Evolutionary conservation across 2,329 filamentous ascomycete species (phyloP).

Genomic region (Thelonectria olida): DNA sequence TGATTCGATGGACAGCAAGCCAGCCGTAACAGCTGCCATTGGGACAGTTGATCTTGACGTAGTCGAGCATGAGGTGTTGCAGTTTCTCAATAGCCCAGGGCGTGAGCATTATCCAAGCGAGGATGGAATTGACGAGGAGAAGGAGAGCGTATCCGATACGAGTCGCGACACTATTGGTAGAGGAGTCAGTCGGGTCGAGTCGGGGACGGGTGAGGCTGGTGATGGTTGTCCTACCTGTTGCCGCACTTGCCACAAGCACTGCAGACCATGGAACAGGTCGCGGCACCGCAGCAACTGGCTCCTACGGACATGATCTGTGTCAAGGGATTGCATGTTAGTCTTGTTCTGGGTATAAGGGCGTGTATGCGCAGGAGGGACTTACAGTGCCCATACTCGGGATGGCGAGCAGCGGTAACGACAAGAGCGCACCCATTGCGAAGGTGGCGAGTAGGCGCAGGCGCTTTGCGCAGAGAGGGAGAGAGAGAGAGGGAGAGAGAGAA

Average conservation of each 20-base stretch:
- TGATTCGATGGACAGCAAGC: constrained; percentile 96
- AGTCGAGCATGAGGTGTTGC: constrained; percentile 90
- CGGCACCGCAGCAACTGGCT: constrained; percentile 94
- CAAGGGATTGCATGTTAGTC: constrained; percentile 24
- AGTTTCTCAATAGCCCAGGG: constrained; percentile 98
- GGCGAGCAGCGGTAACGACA: constrained; percentile 89
- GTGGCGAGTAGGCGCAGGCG: constrained; percentile 1
- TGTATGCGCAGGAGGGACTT: constrained; percentile 50
- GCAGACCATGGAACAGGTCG: constrained; percentile 95
- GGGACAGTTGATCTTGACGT: constrained; percentile 93
- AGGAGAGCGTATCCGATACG: constrained; percentile 96
- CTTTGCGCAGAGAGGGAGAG: background rate
- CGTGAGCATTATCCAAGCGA: constrained; percentile 99
- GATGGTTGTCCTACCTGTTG: constrained; percentile 72
- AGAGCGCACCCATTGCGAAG: constrained; percentile 81
- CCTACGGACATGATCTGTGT: constrained; percentile 76
- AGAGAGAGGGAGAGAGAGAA: too few species aligned
- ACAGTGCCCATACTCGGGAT: constrained; percentile 88
- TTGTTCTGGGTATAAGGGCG: background rate
- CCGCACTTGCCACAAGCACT: constrained; percentile 96
- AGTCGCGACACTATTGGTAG: constrained; percentile 80
- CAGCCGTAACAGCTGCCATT: constrained; percentile 94
- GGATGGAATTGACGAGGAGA: constrained; percentile 93
- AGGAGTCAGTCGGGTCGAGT: constrained; percentile 23
- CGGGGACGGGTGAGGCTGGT: background rate